phyloP scores from a whole-genome alignment of 2,329 filamentous ascomycete genomes.

The Blastomyces emzantsi region DNA sequence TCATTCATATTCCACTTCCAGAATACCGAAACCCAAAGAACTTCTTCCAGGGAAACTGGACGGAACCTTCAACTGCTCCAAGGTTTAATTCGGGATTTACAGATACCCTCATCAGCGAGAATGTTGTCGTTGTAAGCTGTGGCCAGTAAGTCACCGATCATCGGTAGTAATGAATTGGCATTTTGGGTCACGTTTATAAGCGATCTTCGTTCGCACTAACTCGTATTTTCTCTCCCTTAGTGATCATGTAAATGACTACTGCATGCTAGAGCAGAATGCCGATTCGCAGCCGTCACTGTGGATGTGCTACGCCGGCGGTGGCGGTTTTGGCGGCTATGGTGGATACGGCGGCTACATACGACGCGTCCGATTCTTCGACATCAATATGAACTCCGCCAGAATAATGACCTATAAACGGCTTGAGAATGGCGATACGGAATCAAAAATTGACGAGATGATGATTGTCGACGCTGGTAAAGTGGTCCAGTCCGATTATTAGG shows the following conservation, averaged over 20 bases:
- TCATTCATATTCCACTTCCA: slow-evolving; percentile 93
- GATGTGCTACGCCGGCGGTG: slow-evolving; percentile 96
- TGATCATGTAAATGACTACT: slow-evolving; percentile 97
- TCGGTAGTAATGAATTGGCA: neutral
- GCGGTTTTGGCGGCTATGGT: slow-evolving; percentile 89
- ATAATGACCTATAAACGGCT: slow-evolving; percentile 90
- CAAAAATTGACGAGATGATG: slow-evolving; percentile 50
- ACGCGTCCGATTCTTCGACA: slow-evolving; percentile 77
- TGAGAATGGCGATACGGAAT: slow-evolving; percentile 52
- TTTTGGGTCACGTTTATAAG: neutral
- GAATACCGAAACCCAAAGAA: slow-evolving; percentile 64
- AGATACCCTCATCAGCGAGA: slow-evolving; percentile 77
- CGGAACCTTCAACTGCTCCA: slow-evolving; percentile 78
- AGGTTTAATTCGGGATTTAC: slow-evolving; percentile 87
- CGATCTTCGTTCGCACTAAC: neutral
- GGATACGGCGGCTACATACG: slow-evolving; percentile 81
- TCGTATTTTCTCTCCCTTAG: slow-evolving; percentile 30
- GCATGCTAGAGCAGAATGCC: slow-evolving; percentile 55
- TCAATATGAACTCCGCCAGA: slow-evolving; percentile 82
- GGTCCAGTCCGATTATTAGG: slow-evolving; percentile 23
- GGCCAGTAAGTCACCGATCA: slow-evolving; percentile 61
- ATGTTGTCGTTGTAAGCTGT: slow-evolving; percentile 77
- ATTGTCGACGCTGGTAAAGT: slow-evolving; percentile 52
- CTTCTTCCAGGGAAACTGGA: slow-evolving; percentile 60
- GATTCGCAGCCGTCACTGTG: slow-evolving; percentile 62